Percentiles rank a stretch among this genome's conserved stretches.
Conservation (phyloP, 257 asterid genomes). For the Salvia rosmarinus region DNA sequence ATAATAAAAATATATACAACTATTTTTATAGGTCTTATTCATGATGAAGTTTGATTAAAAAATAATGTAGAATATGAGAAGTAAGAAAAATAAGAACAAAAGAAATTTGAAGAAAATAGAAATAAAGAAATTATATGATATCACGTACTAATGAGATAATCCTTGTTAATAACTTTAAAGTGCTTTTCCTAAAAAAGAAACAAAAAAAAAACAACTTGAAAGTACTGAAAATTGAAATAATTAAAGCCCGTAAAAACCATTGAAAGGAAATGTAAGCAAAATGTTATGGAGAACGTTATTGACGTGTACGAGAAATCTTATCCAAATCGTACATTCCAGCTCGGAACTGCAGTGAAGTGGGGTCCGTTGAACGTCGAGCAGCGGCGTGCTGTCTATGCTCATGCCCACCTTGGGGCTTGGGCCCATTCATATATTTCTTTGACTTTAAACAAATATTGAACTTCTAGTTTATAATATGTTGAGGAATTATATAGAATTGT, state of each 20-base stretch:
- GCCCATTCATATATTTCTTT: background rate
- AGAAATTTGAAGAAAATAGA: too few species aligned
- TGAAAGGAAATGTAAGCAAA: background rate
- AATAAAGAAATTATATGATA: too few species aligned
- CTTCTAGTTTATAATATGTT: background rate
- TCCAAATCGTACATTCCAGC: constrained; percentile 26
- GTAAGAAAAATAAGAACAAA: too few species aligned
- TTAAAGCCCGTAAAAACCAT: background rate
- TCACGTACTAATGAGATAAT: too few species aligned
- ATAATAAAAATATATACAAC: too few species aligned
- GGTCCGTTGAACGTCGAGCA: constrained; percentile 15
- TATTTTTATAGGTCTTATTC: too few species aligned
- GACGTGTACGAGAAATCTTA: constrained; percentile 28
- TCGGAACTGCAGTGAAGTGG: constrained; percentile 25
- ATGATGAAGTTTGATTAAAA: too few species aligned
- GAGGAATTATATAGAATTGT: background rate
- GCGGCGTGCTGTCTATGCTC: constrained; percentile 45
- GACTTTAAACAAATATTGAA: background rate
- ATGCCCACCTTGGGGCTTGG: constrained; percentile 30
- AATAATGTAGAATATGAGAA: too few species aligned
- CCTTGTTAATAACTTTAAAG: too few species aligned
- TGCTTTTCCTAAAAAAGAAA: too few species aligned
- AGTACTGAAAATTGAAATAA: too few species aligned
- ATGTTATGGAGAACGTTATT: background rate
- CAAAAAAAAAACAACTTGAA: too few species aligned